Evolutionary conservation across 768 basidiomycete species (phyloP), one percentile per base, ranked within the genome.

Genomic region (Agrocybe pediades): DNA sequence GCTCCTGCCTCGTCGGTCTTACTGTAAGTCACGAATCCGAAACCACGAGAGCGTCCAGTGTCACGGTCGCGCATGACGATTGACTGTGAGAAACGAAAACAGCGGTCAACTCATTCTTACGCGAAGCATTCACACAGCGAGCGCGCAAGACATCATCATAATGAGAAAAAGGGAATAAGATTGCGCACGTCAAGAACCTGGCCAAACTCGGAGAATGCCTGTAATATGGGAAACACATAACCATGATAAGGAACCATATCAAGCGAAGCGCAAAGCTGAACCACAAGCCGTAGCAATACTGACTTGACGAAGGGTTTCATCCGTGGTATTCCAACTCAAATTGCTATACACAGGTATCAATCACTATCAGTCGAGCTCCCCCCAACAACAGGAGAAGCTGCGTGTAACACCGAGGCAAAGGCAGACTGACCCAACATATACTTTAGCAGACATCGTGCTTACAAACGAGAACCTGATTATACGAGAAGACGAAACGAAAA

Each of bases 21-120:
- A 58, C 76, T 70, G 71, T 77, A 95, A 50, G 91, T 95, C 57
- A 98, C 95, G 74, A 98, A 98, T 58, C 95, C 95, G 71, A 98
- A 98, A 67, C 95, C 95, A 68, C 95, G 89, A 59, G 93, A 96
- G 68, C 95, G 92, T 56, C 92, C 91, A 61, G 96, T 98, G 68
- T 97, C 96, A 69, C 95, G 92, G 77, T 98, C 95, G 77, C 92
- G 90, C 95, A 96, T 96, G 71, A 96, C 94, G 75, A 96, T 94
- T 63, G 90, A 90, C 93, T 97, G n/a, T n/a, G n/a, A n/a, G n/a
- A 73, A 60, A 73, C 69, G 62, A 60, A 62, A 52, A 75, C 70
- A 36, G 33, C 63, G 75, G 74, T 67, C 70, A 71, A 68, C 70
- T 62, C 67, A 65, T 67, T 67, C 68, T 72, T 67, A 66, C 60